Evolutionary conservation across 345 rosid species (phyloP).

Genomic region (Linum lewisii): DNA sequence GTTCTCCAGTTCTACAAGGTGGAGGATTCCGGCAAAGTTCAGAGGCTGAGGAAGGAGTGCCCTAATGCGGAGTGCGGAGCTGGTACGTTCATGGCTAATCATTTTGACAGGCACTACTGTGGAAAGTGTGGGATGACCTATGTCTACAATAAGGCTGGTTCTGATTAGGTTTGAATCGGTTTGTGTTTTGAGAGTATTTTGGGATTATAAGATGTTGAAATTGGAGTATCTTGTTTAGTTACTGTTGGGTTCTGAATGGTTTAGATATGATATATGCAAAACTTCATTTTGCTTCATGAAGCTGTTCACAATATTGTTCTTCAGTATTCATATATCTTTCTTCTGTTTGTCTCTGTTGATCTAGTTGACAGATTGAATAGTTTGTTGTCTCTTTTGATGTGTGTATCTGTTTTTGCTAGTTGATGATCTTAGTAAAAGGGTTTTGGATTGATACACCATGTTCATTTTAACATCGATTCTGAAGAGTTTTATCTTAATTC

Average conservation of each 20-base stretch:
- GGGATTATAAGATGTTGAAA: background rate
- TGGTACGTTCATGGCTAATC: conserved; percentile 3
- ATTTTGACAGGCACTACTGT: conserved; percentile 1
- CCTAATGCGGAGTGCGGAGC: conserved; percentile 3
- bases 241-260: background rate
- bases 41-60: conserved; percentile 7
- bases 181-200: background rate
- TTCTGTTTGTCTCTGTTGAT: too few relatives aligned
- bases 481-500: too few relatives aligned
- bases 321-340: too few relatives aligned
- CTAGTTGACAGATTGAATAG: too few relatives aligned
- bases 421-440: too few relatives aligned
- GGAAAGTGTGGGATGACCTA: conserved; percentile 3
- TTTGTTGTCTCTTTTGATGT: too few relatives aligned
- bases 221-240: background rate
- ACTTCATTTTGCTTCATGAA: background rate
- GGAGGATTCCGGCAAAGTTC: conserved; percentile 4
- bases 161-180: conserved; percentile 2
- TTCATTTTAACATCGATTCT: too few relatives aligned
- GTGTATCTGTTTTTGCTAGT: too few relatives aligned
- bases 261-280: background rate
- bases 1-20: conserved; percentile 7
- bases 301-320: background rate
- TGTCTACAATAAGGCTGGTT: conserved; percentile 1
- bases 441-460: too few relatives aligned